Evolutionary conservation across 495 filamentous ascomycete species (phyloP).

Genomic region (Neurospora discreta): DNA sequence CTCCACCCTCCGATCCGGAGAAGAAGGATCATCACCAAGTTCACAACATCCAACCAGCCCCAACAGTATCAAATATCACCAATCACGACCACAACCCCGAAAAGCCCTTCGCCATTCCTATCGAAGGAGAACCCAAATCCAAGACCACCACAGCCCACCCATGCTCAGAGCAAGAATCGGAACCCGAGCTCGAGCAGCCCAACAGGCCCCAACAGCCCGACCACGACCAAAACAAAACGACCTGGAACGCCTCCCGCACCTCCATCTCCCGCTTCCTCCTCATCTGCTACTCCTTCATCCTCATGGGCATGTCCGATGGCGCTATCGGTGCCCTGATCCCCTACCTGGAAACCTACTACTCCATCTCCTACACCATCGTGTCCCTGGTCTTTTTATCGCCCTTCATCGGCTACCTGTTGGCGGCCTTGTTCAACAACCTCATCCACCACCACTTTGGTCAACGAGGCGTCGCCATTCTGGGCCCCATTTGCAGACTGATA

Average conservation of each 20-base stretch:
- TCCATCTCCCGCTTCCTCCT: slow-evolving; percentile 56
- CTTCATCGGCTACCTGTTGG: slow-evolving; percentile 68
- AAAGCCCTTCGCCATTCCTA: background rate
- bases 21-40: background rate
- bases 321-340: slow-evolving; percentile 47
- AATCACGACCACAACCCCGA: background rate
- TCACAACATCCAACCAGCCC: background rate
- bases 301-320: slow-evolving; percentile 76
- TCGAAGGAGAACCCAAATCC: background rate
- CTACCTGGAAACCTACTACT: slow-evolving; percentile 54
- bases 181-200: background rate
- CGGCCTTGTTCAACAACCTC: slow-evolving; percentile 58
- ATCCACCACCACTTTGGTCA: slow-evolving; percentile 53
- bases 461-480: slow-evolving; percentile 60
- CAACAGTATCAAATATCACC: background rate
- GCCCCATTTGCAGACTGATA: slow-evolving; percentile 51
- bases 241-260: slow-evolving; percentile 58
- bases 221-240: background rate
- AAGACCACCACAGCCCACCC: background rate
- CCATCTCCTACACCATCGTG: slow-evolving; percentile 63
- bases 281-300: slow-evolving; percentile 63
- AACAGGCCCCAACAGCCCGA: background rate
- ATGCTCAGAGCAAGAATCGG: background rate
- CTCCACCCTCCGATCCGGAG: background rate
- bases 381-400: slow-evolving; percentile 75